Base-by-base conservation (phyloP, 768 basidiomycete genomes). In the Mycena indigotica region DNA sequence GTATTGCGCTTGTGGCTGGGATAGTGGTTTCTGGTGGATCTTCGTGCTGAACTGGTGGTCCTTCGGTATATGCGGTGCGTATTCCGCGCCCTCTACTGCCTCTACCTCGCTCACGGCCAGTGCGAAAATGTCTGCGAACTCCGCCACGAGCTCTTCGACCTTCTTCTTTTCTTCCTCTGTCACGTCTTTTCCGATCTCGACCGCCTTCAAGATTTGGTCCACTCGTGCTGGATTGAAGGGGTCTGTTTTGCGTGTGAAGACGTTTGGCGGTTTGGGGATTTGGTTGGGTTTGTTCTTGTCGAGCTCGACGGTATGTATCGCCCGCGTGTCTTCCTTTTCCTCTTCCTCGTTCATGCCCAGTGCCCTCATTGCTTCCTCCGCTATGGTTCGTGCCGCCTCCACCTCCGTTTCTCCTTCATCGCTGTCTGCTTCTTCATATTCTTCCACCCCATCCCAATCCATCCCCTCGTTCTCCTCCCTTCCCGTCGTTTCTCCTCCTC, bases 61-160 rank as follows among this genome's bases (percentile, higher is more conserved):
- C 6, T 56, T 41, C 0, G 70, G 69, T 1, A 80, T 65, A 51
- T 70, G 59, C 3, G 80, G 65, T 3, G 50, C 54, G 62, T 79
- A 76, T 4, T 62, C 59, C 4, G 66, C 68, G 2, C 70, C 71
- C 5, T 65, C 50, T 0, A 78, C 70, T 0, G 63, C 57, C 0
- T 49, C 46, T 1, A 80, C 77, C 56, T 81, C 75, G n/a, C 66
- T 63, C 3, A 78, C 56, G 0, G 69, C 69, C 3, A 77, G 56
- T 1, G 75, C 74, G 56, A 78, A 81, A 28, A 67, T 58, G 56
- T 79, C 76, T 0, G 78, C 74, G 52, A 62, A 75, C 51, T 73
- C 58, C 0, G 21, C 26, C 0, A 80, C 25, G 6, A 78, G 54
- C 0, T 32, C 53, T 0, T 40, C 17, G 0, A 77, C 69, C 8